These are phyloP conservation scores for Tetrahymena malaccensis DNA, from an alignment of 73 alveolate species.

Conservation along the genomic window DNA sequence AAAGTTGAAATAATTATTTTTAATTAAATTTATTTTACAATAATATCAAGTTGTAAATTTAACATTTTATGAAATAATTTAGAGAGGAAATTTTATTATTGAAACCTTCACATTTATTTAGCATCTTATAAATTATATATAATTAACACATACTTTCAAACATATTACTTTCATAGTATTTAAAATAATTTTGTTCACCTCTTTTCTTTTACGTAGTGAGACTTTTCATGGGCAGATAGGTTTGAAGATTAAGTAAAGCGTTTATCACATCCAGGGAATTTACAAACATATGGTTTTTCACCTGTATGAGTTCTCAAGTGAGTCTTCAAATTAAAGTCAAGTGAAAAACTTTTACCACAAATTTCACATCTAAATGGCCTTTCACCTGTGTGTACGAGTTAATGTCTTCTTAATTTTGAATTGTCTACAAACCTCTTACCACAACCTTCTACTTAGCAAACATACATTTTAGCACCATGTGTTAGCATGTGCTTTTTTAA, in stretches of 20 bases:
- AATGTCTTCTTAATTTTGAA: constrained; percentile 83
- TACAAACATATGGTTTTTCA: constrained; percentile 86
- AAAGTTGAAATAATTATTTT: too few relatives aligned
- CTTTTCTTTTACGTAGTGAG: constrained; percentile 11
- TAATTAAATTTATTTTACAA: too few relatives aligned
- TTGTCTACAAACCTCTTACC: constrained; percentile 87
- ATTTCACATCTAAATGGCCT: constrained; percentile 89
- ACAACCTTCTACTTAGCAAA: constrained; percentile 87
- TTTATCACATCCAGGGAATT: constrained; percentile 66
- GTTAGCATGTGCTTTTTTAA: constrained; percentile 79
- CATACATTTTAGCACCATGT: constrained; percentile 82
- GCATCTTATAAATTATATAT: too few relatives aligned
- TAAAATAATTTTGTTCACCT: neutral
- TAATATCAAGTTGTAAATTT: too few relatives aligned
- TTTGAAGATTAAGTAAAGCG: constrained; percentile 67
- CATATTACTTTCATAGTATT: too few relatives aligned
- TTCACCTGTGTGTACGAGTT: constrained; percentile 94
- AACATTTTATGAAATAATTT: too few relatives aligned
- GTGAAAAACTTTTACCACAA: constrained; percentile 89
- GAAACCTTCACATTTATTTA: too few relatives aligned
- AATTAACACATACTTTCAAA: too few relatives aligned
- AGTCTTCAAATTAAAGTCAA: constrained; percentile 85
- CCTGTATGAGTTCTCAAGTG: constrained; percentile 95
- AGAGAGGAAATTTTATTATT: too few relatives aligned
- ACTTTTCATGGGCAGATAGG: constrained; percentile 70